These are phyloP conservation scores for Globisporangium nunn DNA, from an alignment of 352 stramenopile genomes.

Conservation along the genomic window DNA sequence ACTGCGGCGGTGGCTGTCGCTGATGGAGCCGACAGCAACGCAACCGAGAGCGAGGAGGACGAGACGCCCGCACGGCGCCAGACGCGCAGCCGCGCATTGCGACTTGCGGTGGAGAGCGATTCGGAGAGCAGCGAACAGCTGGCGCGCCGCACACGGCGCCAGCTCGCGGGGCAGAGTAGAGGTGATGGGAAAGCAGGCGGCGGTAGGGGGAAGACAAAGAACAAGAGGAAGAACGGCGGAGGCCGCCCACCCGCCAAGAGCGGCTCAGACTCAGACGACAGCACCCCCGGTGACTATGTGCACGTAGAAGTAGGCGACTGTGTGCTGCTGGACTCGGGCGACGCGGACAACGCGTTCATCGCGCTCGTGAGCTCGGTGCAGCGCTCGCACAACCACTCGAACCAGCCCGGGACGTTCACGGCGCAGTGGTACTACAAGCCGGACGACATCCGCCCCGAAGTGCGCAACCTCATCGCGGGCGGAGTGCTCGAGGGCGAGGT, in stretches of 20 bases:
- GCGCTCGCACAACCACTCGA: slow-evolving; percentile 41
- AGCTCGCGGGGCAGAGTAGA: neutral
- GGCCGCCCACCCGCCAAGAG: neutral
- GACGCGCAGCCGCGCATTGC: neutral
- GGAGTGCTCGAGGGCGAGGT: slow-evolving; percentile 65
- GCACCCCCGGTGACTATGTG: slow-evolving; percentile 46
- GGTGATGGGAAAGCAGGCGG: neutral
- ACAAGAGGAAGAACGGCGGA: neutral
- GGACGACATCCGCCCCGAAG: slow-evolving; percentile 58
- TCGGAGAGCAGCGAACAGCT: neutral
- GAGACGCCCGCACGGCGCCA: neutral
- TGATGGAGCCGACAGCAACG: neutral
- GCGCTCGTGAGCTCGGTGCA: slow-evolving; percentile 73
- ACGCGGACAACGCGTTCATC: slow-evolving; percentile 55
- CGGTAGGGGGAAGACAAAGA: neutral
- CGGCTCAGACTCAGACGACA: slow-evolving; percentile 22
- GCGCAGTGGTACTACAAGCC: slow-evolving; percentile 85
- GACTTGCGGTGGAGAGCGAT: neutral
- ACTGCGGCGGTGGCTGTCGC: neutral
- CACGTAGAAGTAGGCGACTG: slow-evolving; percentile 69
- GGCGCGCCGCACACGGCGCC: neutral
- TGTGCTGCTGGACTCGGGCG: slow-evolving; percentile 69
- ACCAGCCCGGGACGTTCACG: slow-evolving; percentile 48
- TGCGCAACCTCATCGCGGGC: slow-evolving; percentile 48
- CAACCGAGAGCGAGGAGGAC: neutral